Percentiles rank a stretch among this genome's conserved stretches.
Conservation (phyloP, 805 yeast species). For the Tetrapisispora phaffii region DNA sequence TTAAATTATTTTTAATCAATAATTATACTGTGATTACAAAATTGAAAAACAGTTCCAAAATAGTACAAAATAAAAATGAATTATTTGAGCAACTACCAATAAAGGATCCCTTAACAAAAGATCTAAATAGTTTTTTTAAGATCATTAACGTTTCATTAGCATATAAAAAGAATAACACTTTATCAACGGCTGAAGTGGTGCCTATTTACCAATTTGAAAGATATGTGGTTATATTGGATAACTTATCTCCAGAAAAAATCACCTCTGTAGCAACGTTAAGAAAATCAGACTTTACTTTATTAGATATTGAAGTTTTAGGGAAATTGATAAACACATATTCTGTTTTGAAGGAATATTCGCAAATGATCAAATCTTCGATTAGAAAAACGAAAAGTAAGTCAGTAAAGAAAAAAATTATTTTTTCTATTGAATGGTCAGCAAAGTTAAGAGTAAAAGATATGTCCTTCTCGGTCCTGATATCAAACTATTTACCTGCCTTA, state of each 20-base stretch:
- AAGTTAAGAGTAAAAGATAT: slow-evolving; percentile 22
- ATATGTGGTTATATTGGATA: slow-evolving; percentile 19
- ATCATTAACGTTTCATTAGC: slow-evolving; percentile 16
- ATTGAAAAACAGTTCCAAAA: background rate
- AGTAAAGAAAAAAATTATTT: background rate
- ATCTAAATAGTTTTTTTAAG: slow-evolving; percentile 17
- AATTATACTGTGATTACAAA: background rate
- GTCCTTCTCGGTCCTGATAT: slow-evolving; percentile 15
- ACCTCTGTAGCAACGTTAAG: slow-evolving; percentile 20
- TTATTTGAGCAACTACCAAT: background rate
- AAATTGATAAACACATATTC: slow-evolving; percentile 5
- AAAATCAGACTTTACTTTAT: slow-evolving; percentile 18
- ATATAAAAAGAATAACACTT: slow-evolving; percentile 4
- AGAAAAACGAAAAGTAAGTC: background rate
- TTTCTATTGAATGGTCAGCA: slow-evolving; percentile 12
- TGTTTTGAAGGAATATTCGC: background rate
- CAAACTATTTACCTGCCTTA: slow-evolving; percentile 13
- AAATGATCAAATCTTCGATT: background rate
- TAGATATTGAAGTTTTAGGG: slow-evolving; percentile 16
- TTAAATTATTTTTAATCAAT: slow-evolving; percentile 11
- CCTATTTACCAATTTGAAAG: slow-evolving; percentile 26
- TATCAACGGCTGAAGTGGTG: slow-evolving; percentile 5
- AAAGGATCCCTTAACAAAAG: slow-evolving; percentile 2
- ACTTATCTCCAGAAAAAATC: slow-evolving; percentile 8
- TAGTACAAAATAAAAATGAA: background rate